phyloP scores from a whole-genome alignment of 73 alveolate genomes.

The Blepharisma japonicum region DNA sequence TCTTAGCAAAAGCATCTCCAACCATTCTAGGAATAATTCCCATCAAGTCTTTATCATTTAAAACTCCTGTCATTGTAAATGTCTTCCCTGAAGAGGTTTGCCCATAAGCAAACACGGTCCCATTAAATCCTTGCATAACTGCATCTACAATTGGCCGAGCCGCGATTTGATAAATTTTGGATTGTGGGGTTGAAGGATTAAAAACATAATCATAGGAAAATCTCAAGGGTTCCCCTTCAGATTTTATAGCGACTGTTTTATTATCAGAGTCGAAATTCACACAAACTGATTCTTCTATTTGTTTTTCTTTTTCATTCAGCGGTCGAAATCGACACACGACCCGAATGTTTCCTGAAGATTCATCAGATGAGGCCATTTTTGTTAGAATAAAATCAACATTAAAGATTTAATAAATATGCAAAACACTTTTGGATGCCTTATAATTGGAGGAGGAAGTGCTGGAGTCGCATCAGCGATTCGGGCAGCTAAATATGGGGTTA shows the following conservation, averaged over 20 bases:
- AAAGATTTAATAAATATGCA: too few relatives aligned
- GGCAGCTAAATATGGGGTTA: slow-evolving; percentile 73
- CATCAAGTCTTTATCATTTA: slow-evolving; percentile 53
- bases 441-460: slow-evolving; percentile 99
- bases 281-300: not conserved
- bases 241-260: not conserved
- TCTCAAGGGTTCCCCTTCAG: not conserved
- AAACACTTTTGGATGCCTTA: slow-evolving; percentile 53
- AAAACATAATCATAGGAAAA: slow-evolving; percentile 85
- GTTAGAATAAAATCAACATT: too few relatives aligned
- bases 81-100: slow-evolving; percentile 97
- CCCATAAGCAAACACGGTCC: slow-evolving; percentile 95
- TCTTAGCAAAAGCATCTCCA: slow-evolving; percentile 61
- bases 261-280: not conserved
- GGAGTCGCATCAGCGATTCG: slow-evolving; percentile 94
- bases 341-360: too few relatives aligned
- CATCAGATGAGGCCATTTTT: too few relatives aligned
- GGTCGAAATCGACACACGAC: not conserved
- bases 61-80: slow-evolving; percentile 91
- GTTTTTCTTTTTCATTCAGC: not conserved
- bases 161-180: slow-evolving; percentile 77
- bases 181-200: slow-evolving; percentile 73
- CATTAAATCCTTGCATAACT: slow-evolving; percentile 92
- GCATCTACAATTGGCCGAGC: slow-evolving; percentile 88
- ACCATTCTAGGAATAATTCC: slow-evolving; percentile 89